Base-by-base conservation (phyloP, 176 grass and related monocot genomes). In the Ampelocalamus luodianensis region DNA sequence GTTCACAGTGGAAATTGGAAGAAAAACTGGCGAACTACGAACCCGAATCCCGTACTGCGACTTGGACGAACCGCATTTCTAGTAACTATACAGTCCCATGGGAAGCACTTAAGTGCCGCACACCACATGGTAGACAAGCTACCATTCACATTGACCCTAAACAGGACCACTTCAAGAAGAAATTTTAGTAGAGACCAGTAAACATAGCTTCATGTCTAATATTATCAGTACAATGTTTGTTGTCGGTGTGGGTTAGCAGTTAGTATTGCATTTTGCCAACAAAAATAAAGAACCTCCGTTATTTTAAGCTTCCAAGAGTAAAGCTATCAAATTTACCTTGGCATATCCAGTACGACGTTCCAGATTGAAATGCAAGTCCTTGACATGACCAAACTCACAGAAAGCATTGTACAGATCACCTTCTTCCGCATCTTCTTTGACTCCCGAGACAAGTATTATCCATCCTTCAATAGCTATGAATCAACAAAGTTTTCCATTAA, bases 341-440 rank as follows among this genome's bases (percentile, higher is more conserved):
- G 42, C 65, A 88, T 82, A 89, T 82, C 90, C 86, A 82, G 86
- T 92, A 74, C 34, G 86, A 42, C 83, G 78, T 72, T 86, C 86
- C 68, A 92, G 86, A 82, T 92, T 92, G 14, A 89, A 53, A 89
- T 92, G 90, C 72, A 92, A 82, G 74, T 79, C 83, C 66, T 89
- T 92, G 65, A 89, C 77, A 72, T 74, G 72, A 69, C 86, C 90
- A 86, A 79, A 92, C 68, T 92, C 90, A 79, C 86, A 72, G 61
- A 92, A 89, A 83, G 69, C 67, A 50, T 92, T 71, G 11, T 92
- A 71, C 58, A 92, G 50, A 79, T 92, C 90, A 68, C 26, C 63
- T 88, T 92, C 83, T 89, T 83, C 86, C 0, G 34, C 86, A 9
- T 92, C 90, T 39, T 92, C 90, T 78, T 92, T 88, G 61, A 92